A percentile compares a stretch with the other conserved stretches of the same genome.
Conservation (phyloP, 441 rosid genomes). For the Theobroma grandiflorum region DNA sequence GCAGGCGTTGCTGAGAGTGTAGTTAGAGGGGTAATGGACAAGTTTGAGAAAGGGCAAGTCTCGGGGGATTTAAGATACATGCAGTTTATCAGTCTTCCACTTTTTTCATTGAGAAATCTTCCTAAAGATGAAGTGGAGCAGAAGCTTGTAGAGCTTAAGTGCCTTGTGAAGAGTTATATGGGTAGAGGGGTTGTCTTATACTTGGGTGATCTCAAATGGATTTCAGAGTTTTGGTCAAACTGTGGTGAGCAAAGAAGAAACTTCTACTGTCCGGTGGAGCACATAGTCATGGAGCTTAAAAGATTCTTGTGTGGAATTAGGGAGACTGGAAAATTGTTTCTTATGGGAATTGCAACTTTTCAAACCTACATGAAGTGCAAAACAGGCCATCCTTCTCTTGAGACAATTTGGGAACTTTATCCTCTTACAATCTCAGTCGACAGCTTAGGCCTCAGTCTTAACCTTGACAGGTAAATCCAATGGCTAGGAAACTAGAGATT, state of each 20-base stretch:
- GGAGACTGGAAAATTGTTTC: constrained; percentile 54
- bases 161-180: constrained; percentile 46
- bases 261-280: constrained; percentile 49
- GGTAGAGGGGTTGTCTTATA: constrained; percentile 63
- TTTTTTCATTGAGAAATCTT: constrained; percentile 51
- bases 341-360: constrained; percentile 63
- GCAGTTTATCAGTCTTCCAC: constrained; percentile 60
- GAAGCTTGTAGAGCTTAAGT: constrained; percentile 61
- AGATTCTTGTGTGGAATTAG: constrained; percentile 49
- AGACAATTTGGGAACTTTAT: constrained; percentile 65
- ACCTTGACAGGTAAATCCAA: constrained; percentile 52
- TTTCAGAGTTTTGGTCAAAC: constrained; percentile 66
- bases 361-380: constrained; percentile 63
- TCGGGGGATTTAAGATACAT: constrained; percentile 54
- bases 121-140: constrained; percentile 61
- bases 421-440: constrained; percentile 60
- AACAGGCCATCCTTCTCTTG: constrained; percentile 65
- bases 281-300: constrained; percentile 62
- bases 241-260: constrained; percentile 54
- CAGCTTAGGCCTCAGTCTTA: constrained; percentile 64
- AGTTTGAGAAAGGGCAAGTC: constrained; percentile 56
- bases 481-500: not conserved
- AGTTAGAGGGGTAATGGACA: constrained; percentile 57
- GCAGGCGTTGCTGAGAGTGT: constrained; percentile 48
- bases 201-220: constrained; percentile 70